Percentiles rank a stretch among this genome's conserved stretches.
Conservation (phyloP, 768 basidiomycete genomes). For the Arthromyces matolae region DNA sequence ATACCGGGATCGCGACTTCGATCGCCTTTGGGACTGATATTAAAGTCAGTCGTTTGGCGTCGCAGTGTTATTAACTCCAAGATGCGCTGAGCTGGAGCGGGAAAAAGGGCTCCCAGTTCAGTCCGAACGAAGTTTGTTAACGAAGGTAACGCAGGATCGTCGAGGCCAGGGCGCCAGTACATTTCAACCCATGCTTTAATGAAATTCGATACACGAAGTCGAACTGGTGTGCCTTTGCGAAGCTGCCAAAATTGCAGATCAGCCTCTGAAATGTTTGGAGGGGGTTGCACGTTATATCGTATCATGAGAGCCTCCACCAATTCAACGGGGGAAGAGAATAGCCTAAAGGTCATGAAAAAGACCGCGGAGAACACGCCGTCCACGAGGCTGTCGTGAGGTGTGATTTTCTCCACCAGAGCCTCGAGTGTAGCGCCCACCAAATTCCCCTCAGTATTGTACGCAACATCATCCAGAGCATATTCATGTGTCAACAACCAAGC, state of each 20-base stretch:
- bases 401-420: slow-evolving; percentile 95
- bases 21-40: slow-evolving; percentile 56
- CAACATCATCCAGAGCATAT: slow-evolving; percentile 78
- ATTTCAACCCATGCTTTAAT: slow-evolving; percentile 92
- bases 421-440: slow-evolving; percentile 88
- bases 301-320: slow-evolving; percentile 74
- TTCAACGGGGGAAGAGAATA: slow-evolving; percentile 78
- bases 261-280: slow-evolving; percentile 50
- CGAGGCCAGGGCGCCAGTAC: slow-evolving; percentile 80
- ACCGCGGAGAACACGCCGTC: slow-evolving; percentile 84
- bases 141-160: slow-evolving; percentile 57
- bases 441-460: slow-evolving; percentile 86
- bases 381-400: slow-evolving; percentile 88
- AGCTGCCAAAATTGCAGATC: slow-evolving; percentile 78
- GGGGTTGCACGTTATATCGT: slow-evolving; percentile 80
- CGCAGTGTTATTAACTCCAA: slow-evolving; percentile 62
- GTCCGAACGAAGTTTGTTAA: slow-evolving; percentile 61
- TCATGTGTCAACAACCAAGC: slow-evolving; percentile 68
- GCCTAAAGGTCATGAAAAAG: slow-evolving; percentile 93
- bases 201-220: slow-evolving; percentile 87
- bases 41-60: slow-evolving; percentile 40
- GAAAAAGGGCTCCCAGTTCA: slow-evolving; percentile 58
- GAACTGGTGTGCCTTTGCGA: slow-evolving; percentile 84
- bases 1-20: slow-evolving; percentile 73
- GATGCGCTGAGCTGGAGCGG: slow-evolving; percentile 69